phyloP scores from a whole-genome alignment of 2,329 filamentous ascomycete species.

The Fusarium xylarioides region DNA sequence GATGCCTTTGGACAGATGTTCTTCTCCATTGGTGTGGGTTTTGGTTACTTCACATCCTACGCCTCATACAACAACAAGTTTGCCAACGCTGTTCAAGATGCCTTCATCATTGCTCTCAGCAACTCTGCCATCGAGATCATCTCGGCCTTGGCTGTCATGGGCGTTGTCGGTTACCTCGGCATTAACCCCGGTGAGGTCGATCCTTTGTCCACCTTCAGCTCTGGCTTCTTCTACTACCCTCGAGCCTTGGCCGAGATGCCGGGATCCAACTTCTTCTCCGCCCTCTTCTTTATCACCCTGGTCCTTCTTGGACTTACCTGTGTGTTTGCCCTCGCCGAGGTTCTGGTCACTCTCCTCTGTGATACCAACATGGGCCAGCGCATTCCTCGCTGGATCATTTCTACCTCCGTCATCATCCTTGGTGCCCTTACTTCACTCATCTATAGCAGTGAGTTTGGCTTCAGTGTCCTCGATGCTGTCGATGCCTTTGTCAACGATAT shows the following conservation, averaged over 20 bases:
- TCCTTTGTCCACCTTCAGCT: slow-evolving; percentile 57
- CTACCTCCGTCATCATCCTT: slow-evolving; percentile 55
- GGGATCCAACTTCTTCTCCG: slow-evolving; percentile 62
- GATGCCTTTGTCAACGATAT: slow-evolving; percentile 64
- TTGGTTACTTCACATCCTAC: slow-evolving; percentile 65
- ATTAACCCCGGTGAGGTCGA: slow-evolving; percentile 44
- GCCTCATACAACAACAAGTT: slow-evolving; percentile 64
- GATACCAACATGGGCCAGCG: slow-evolving; percentile 48
- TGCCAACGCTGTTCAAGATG: slow-evolving; percentile 62
- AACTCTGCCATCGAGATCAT: slow-evolving; percentile 63
- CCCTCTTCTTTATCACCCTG: slow-evolving; percentile 63
- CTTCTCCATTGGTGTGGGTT: slow-evolving; percentile 57
- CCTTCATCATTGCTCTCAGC: slow-evolving; percentile 61
- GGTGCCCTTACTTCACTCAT: slow-evolving; percentile 60
- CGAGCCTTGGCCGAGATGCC: slow-evolving; percentile 64
- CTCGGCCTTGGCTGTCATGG: slow-evolving; percentile 54
- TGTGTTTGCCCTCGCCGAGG: slow-evolving; percentile 18
- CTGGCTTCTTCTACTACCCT: slow-evolving; percentile 63
- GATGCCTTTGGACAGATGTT: slow-evolving; percentile 60
- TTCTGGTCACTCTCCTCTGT: slow-evolving; percentile 50
- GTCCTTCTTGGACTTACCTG: slow-evolving; percentile 62
- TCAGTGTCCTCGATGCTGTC: slow-evolving; percentile 60
- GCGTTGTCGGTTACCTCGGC: slow-evolving; percentile 57
- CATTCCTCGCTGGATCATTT: slow-evolving; percentile 52
- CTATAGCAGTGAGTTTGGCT: slow-evolving; percentile 65